Percentiles rank a stretch among this genome's conserved stretches.
Conservation (phyloP, 2,329 filamentous ascomycete species). For the Fusarium miscanthi region DNA sequence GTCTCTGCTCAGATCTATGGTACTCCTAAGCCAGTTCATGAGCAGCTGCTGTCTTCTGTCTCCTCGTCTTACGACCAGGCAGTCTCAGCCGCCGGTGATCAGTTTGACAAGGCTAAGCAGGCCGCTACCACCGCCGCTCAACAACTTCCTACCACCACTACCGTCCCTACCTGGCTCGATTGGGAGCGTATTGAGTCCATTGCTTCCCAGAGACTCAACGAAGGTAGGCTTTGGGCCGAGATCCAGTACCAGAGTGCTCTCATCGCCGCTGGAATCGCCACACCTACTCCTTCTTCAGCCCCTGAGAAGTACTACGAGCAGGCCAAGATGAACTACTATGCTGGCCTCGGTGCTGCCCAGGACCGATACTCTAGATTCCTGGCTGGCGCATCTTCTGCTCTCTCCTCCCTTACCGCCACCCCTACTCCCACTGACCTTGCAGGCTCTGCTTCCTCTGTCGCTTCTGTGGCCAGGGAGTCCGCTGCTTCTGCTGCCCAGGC, state of each 20-base stretch:
- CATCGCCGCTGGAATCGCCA: constrained; percentile 70
- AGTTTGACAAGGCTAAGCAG: constrained; percentile 65
- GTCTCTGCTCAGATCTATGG: constrained; percentile 76
- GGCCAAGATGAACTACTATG: constrained; percentile 77
- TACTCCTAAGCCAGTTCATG: constrained; percentile 74
- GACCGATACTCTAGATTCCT: constrained; percentile 82
- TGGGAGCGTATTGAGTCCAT: constrained; percentile 69
- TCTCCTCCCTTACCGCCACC: constrained; percentile 69
- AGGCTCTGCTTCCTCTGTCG: constrained; percentile 62
- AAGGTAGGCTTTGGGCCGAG: constrained; percentile 77
- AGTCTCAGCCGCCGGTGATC: constrained; percentile 69
- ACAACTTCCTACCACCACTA: constrained; percentile 59
- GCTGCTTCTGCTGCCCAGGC: constrained; percentile 58
- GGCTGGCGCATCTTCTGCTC: constrained; percentile 74
- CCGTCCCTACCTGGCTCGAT: constrained; percentile 54
- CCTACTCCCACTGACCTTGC: constrained; percentile 68
- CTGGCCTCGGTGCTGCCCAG: constrained; percentile 81
- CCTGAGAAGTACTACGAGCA: constrained; percentile 70
- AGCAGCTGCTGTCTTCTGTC: constrained; percentile 75
- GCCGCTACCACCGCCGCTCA: constrained; percentile 63
- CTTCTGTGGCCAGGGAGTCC: constrained; percentile 61
- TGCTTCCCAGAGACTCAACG: constrained; percentile 75
- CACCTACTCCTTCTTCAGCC: constrained; percentile 59
- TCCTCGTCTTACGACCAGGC: constrained; percentile 76
- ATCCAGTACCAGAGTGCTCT: constrained; percentile 77